Conservation (phyloP, 306 rosid genomes). For the Ziziphus jujuba region DNA sequence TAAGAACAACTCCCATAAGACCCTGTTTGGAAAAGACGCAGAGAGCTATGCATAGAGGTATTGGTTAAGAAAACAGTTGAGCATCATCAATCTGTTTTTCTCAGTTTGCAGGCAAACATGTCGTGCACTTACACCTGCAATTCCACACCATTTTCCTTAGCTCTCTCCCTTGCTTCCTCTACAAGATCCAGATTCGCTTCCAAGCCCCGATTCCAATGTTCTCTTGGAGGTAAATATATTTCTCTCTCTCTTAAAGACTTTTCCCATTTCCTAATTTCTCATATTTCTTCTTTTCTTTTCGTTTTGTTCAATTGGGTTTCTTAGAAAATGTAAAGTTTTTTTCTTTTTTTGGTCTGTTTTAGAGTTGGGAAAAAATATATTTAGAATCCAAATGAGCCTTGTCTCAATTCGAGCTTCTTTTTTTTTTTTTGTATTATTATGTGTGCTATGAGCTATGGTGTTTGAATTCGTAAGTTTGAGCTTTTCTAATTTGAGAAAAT, state of each 20-base stretch:
- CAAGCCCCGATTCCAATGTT: conserved; percentile 46
- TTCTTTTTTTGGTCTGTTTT: too few relatives aligned
- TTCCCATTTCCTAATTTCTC: too few relatives aligned
- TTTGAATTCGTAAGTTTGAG: not conserved
- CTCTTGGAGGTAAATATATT: conserved; percentile 65
- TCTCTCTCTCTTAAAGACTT: not conserved
- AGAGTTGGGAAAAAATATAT: too few relatives aligned
- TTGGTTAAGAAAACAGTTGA: not conserved
- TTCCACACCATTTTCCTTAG: conserved; percentile 44
- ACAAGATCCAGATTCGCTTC: conserved; percentile 34
- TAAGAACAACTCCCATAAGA: not conserved
- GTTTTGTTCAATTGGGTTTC: not conserved
- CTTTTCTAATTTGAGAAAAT: conserved; percentile 25
- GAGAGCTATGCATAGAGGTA: conserved; percentile 15
- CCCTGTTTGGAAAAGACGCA: not conserved
- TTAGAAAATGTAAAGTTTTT: too few relatives aligned
- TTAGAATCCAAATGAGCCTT: too few relatives aligned
- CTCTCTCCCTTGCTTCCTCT: conserved; percentile 30
- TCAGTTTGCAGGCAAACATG: conserved; percentile 39
- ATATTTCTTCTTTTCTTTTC: not conserved
- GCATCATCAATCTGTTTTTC: not conserved
- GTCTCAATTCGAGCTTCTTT: too few relatives aligned
- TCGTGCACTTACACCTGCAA: conserved; percentile 40
- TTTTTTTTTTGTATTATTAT: not conserved
- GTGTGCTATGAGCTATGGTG: not conserved